A percentile compares a stretch with the other conserved stretches of the same genome.
phyloP scores from a whole-genome alignment of 2,329 filamentous ascomycete genomes.

The Monascus ruber region DNA sequence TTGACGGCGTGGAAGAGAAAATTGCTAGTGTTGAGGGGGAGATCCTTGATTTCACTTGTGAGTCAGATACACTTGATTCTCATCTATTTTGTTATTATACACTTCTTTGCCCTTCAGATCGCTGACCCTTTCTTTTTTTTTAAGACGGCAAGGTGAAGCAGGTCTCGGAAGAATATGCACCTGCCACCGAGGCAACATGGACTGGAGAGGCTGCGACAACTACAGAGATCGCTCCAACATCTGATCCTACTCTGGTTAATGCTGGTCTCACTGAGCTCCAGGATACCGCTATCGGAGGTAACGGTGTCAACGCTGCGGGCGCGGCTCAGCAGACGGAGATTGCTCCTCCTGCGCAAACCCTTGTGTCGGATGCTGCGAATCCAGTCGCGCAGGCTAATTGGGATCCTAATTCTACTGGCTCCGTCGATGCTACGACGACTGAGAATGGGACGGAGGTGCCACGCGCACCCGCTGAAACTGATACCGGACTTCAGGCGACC shows the following conservation, averaged over 20 bases:
- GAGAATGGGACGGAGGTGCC: conserved; percentile 69
- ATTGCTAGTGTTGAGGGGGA: conserved; percentile 47
- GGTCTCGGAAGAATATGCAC: conserved; percentile 34
- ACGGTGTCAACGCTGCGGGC: conserved; percentile 39
- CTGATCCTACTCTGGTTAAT: conserved; percentile 51
- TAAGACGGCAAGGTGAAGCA: conserved; percentile 43
- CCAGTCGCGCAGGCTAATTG: conserved; percentile 42
- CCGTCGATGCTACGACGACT: conserved; percentile 25
- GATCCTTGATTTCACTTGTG: conserved; percentile 46
- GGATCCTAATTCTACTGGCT: conserved; percentile 40
- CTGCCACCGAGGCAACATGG: conserved; percentile 30
- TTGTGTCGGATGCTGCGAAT: conserved; percentile 33
- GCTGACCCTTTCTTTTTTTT: neutral
- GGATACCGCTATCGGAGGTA: conserved; percentile 40
- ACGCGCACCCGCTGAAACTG: conserved; percentile 62
- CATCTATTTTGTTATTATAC: no score
- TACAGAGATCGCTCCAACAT: conserved; percentile 24
- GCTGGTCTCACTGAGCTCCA: conserved; percentile 51
- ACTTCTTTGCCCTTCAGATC: no score
- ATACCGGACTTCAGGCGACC: conserved; percentile 52
- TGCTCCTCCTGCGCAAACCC: conserved; percentile 28
- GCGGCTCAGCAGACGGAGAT: conserved; percentile 10
- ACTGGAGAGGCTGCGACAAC: conserved; percentile 33
- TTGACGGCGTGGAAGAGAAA: conserved; percentile 48
- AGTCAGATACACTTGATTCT: conserved; percentile 15